These are phyloP conservation scores for Acrasis kona DNA, from an alignment of 78 protist species.

Conservation along the genomic window DNA sequence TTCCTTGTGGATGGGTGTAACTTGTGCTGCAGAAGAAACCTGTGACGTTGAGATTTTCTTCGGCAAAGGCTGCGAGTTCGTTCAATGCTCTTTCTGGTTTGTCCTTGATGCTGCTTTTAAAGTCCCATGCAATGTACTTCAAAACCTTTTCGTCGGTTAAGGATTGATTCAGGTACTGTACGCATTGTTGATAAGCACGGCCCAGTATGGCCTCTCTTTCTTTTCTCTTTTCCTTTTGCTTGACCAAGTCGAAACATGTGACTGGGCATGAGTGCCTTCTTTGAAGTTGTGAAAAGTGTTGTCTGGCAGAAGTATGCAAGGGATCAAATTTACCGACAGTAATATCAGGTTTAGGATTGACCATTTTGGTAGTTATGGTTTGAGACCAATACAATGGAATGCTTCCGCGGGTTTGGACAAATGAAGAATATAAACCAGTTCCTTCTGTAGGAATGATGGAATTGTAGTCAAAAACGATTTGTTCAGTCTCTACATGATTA, in stretches of 20 bases:
- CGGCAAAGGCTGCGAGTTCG: neutral
- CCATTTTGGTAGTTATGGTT: neutral
- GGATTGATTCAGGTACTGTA: slow-evolving; percentile 44
- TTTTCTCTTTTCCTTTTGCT: slow-evolving; percentile 66
- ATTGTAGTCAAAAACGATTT: slow-evolving; percentile 57
- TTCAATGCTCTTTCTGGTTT: neutral
- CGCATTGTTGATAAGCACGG: slow-evolving; percentile 33
- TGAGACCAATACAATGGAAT: slow-evolving; percentile 95
- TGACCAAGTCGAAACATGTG: slow-evolving; percentile 67
- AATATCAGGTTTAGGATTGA: slow-evolving; percentile 21
- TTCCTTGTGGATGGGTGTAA: neutral
- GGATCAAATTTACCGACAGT: slow-evolving; percentile 65
- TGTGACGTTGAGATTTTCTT: neutral
- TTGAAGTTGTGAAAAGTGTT: slow-evolving; percentile 76
- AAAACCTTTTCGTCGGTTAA: neutral
- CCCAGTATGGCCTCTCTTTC: slow-evolving; percentile 75
- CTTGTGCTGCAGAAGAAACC: slow-evolving; percentile 13
- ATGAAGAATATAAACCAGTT: slow-evolving; percentile 1
- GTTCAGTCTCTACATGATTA: slow-evolving; percentile 95
- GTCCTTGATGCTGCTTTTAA: neutral
- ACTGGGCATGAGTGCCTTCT: slow-evolving; percentile 70
- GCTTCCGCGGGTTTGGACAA: slow-evolving; percentile 84
- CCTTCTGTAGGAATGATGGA: slow-evolving; percentile 23
- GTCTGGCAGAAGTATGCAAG: slow-evolving; percentile 47
- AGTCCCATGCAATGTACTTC: slow-evolving; percentile 9